Conservation (phyloP, 306 rosid species). For the Trifolium subterraneum region DNA sequence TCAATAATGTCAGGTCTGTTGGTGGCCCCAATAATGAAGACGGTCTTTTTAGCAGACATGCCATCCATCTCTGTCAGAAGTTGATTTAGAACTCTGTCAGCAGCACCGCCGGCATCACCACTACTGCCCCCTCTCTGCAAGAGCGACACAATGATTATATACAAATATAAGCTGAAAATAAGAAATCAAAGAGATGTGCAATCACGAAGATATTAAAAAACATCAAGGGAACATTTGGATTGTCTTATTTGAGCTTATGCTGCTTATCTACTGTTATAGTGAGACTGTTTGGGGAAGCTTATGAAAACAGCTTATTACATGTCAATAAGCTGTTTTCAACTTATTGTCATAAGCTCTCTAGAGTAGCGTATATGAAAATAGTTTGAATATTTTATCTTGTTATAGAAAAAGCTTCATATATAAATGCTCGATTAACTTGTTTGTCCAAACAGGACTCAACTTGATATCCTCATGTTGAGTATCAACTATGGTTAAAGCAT, state of each 20-base stretch:
- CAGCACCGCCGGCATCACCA: slow-evolving; percentile 68
- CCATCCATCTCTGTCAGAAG: slow-evolving; percentile 70
- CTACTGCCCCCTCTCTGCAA: slow-evolving; percentile 59
- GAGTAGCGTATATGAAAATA: no score
- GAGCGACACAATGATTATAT: slow-evolving; percentile 2
- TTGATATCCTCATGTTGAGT: neutral
- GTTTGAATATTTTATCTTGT: neutral
- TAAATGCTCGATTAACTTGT: neutral
- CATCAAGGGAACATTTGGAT: neutral
- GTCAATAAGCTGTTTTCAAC: neutral
- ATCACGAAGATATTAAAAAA: neutral
- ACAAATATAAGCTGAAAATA: slow-evolving; percentile 3
- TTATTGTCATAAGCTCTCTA: neutral
- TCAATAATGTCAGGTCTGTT: slow-evolving; percentile 67
- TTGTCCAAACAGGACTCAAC: neutral
- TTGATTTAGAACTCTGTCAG: slow-evolving; percentile 63
- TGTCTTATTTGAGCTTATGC: neutral
- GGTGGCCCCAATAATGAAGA: slow-evolving; percentile 68
- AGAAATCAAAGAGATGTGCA: slow-evolving; percentile 14
- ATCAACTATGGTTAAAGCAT: neutral
- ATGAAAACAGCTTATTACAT: neutral
- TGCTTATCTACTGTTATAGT: no score
- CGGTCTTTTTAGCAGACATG: slow-evolving; percentile 62
- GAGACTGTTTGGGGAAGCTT: neutral
- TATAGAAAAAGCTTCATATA: neutral